phyloP scores from a whole-genome alignment of 352 stramenopile species.

The Phytophthora nicotianae region DNA sequence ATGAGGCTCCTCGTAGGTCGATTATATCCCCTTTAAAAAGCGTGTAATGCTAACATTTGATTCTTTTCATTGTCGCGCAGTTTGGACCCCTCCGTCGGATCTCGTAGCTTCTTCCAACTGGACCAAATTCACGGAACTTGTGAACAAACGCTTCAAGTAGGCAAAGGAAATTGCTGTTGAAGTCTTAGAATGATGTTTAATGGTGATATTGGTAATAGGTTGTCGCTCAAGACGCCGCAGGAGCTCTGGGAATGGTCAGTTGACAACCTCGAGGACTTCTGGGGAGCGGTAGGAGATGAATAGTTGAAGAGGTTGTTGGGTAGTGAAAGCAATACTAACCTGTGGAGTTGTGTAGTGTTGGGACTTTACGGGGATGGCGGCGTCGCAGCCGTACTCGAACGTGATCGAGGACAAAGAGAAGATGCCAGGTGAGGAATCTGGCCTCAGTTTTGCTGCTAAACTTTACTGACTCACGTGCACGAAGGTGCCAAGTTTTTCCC shows the following conservation, averaged over 20 bases:
- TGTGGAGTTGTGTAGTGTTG: conserved; percentile 45
- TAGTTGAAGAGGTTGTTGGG: not conserved
- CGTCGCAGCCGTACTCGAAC: conserved; percentile 56
- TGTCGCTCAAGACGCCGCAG: conserved; percentile 46
- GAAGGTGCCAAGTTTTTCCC: conserved; percentile 72
- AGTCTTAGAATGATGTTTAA: not conserved
- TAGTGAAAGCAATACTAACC: not conserved
- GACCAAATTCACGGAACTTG: conserved; percentile 67
- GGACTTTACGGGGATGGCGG: conserved; percentile 74
- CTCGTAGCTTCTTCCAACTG: conserved; percentile 63
- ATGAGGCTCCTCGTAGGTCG: conserved; percentile 2
- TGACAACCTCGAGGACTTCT: conserved; percentile 69
- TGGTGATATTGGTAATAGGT: conserved; percentile 21
- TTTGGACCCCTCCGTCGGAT: conserved; percentile 58
- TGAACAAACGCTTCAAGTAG: conserved; percentile 65
- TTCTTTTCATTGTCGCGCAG: conserved; percentile 25
- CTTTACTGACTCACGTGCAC: not conserved
- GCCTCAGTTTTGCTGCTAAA: not conserved
- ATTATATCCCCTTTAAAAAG: not conserved
- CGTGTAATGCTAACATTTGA: not conserved
- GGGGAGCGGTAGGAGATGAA: conserved; percentile 42
- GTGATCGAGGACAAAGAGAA: conserved; percentile 64
- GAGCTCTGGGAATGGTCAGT: conserved; percentile 79
- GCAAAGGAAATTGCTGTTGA: not conserved
- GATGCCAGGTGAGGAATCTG: conserved; percentile 44